Conservation (phyloP, 2,329 filamentous ascomycete genomes). For the Cladophialophora psammophila region DNA sequence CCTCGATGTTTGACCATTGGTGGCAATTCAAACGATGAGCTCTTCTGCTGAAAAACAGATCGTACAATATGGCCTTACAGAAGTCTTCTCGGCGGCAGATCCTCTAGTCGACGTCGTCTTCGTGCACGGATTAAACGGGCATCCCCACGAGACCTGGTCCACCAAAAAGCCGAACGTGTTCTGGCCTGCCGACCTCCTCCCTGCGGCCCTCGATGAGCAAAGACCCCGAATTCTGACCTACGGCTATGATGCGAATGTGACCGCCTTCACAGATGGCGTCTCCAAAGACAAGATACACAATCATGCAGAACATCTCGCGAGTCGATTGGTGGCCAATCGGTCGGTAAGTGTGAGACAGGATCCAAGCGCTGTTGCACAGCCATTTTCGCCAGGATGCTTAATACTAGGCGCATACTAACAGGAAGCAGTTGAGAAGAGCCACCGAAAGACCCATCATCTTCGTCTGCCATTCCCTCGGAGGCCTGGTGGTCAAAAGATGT, state of each 20-base stretch:
- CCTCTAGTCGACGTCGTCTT: slow-evolving; percentile 66
- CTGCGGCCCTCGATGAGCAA: slow-evolving; percentile 62
- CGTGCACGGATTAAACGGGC: slow-evolving; percentile 73
- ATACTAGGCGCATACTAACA: slow-evolving; percentile 8
- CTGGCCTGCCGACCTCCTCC: slow-evolving; percentile 74
- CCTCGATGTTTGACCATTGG: not conserved
- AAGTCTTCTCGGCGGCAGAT: slow-evolving; percentile 49
- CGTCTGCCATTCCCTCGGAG: slow-evolving; percentile 76
- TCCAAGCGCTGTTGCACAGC: not conserved
- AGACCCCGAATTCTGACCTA: slow-evolving; percentile 73
- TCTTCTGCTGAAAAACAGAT: slow-evolving; percentile 37
- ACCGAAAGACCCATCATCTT: slow-evolving; percentile 74
- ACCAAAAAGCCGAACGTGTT: slow-evolving; percentile 64
- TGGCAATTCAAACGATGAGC: slow-evolving; percentile 21
- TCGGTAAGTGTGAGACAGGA: slow-evolving; percentile 46
- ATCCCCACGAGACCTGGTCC: slow-evolving; percentile 68
- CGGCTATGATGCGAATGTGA: slow-evolving; percentile 74
- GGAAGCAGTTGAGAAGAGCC: slow-evolving; percentile 53
- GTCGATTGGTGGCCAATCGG: slow-evolving; percentile 68
- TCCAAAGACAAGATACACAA: slow-evolving; percentile 73
- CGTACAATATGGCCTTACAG: slow-evolving; percentile 52
- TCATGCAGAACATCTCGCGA: slow-evolving; percentile 73
- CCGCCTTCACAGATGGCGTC: slow-evolving; percentile 59
- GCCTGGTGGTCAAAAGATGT: slow-evolving; percentile 74
- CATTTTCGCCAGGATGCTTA: not conserved